Conservation (phyloP, 2,329 filamentous ascomycete genomes). For the Fusarium foetens region DNA sequence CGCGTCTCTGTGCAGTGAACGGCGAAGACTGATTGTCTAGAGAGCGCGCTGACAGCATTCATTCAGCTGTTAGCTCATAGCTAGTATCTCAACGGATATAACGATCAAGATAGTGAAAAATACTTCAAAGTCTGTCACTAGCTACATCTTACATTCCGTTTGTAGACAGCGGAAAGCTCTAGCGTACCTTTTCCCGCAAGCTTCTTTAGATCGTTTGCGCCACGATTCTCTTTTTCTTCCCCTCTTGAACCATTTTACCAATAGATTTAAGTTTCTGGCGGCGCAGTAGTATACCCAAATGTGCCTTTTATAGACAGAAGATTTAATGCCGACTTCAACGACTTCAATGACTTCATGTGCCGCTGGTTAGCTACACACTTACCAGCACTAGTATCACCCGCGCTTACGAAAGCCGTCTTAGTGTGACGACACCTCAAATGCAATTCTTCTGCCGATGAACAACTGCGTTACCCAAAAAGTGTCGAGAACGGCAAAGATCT, state of each 20-base stretch:
- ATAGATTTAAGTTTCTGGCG: rapidly evolving
- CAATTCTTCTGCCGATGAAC: not conserved
- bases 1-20: rapidly evolving
- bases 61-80: too few species aligned
- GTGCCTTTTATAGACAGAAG: rapidly evolving
- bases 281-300: not conserved
- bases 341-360: not conserved
- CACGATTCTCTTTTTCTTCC: not conserved
- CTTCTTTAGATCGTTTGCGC: not conserved
- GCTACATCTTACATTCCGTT: not conserved
- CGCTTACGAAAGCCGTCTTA: too few species aligned
- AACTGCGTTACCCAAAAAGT: not conserved
- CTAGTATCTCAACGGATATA: too few species aligned
- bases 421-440: not conserved
- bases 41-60: rapidly evolving
- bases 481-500: not conserved
- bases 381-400: too few species aligned
- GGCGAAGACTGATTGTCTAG: rapidly evolving
- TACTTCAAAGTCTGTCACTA: not conserved
- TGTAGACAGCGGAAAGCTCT: not conserved
- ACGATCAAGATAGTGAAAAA: not conserved
- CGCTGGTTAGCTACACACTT: not conserved
- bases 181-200: not conserved
- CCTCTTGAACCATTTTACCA: not conserved
- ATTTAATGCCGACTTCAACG: not conserved